phyloP scores from a whole-genome alignment of 2,329 filamentous ascomycete species.

The Dactylonectria macrodidyma region DNA sequence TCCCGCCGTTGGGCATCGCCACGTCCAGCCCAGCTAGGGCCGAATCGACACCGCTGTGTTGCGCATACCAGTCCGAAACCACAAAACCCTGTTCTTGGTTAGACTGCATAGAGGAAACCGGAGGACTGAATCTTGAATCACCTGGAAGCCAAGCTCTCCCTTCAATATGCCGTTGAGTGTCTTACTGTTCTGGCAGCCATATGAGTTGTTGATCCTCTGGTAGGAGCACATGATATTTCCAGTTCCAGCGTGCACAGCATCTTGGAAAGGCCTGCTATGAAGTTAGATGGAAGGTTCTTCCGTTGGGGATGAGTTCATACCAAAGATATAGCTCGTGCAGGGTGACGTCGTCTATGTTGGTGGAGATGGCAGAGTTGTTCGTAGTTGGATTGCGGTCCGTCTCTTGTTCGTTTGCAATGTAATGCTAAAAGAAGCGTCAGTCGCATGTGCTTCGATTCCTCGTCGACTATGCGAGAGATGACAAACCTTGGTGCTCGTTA shows the following conservation, averaged over 20 bases:
- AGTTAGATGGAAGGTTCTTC: background rate
- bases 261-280: conserved; percentile 5
- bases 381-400: conserved; percentile 4
- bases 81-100: background rate
- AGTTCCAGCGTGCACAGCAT: conserved; percentile 16
- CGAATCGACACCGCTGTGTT: background rate
- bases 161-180: conserved; percentile 14
- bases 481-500: background rate
- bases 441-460: background rate
- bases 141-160: conserved; percentile 16
- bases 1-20: background rate
- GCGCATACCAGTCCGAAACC: background rate
- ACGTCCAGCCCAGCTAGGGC: background rate
- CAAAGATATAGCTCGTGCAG: conserved; percentile 19
- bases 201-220: conserved; percentile 10
- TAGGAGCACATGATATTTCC: conserved; percentile 18
- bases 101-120: background rate
- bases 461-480: background rate
- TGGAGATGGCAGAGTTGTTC: background rate
- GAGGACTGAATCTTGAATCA: background rate
- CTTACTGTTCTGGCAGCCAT: conserved; percentile 17
- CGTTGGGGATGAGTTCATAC: background rate
- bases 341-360: conserved; percentile 13
- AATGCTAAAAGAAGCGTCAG: conserved; percentile 8
- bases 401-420: conserved; percentile 15